These are phyloP conservation scores for Zasmidium angulare DNA, from an alignment of 2,329 filamentous ascomycete genomes.

Conservation along the genomic window DNA sequence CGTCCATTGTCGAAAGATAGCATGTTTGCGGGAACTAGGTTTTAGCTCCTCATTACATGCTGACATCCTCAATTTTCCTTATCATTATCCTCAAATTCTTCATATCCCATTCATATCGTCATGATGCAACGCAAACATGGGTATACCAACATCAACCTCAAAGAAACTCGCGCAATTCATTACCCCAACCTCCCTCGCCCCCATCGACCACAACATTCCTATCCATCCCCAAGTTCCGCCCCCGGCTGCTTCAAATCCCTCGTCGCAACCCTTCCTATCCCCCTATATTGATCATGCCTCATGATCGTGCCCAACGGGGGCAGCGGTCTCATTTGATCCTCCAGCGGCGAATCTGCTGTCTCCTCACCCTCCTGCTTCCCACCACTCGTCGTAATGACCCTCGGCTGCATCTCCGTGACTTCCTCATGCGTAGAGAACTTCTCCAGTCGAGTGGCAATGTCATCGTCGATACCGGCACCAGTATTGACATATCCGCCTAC, in stretches of 20 bases:
- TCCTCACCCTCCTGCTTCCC: conserved; percentile 14
- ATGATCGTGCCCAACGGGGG: conserved; percentile 37
- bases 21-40: no score
- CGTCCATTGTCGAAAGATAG: no score
- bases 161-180: no score
- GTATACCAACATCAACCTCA: no score
- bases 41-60: no score
- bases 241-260: conserved; percentile 37
- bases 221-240: conserved; percentile 3
- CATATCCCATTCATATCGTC: no score
- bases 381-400: not conserved
- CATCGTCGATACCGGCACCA: conserved; percentile 12
- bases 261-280: conserved; percentile 35
- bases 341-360: conserved; percentile 28
- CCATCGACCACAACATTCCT: not conserved
- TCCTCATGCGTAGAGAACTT: conserved; percentile 19
- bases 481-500: conserved; percentile 15
- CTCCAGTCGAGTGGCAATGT: conserved; percentile 16
- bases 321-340: conserved; percentile 27
- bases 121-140: no score
- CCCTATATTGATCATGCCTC: conserved; percentile 45
- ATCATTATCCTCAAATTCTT: no score
- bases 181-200: not conserved
- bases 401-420: conserved; percentile 2
- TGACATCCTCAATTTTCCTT: no score